A percentile compares a stretch with the other conserved stretches of the same genome.
Conservation (phyloP, 2,329 filamentous ascomycete genomes). For the Colletotrichum sidae region DNA sequence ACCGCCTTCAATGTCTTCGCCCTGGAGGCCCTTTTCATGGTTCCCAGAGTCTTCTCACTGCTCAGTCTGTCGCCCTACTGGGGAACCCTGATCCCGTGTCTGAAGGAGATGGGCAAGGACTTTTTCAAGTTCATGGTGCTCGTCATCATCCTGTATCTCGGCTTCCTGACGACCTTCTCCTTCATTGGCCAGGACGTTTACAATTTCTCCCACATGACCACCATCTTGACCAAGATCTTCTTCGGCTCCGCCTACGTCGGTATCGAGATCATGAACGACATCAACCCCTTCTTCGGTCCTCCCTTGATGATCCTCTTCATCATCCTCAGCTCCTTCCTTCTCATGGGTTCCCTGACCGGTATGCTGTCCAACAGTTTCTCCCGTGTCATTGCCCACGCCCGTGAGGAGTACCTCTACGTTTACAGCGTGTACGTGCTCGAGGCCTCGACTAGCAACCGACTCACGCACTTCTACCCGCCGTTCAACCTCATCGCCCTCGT, state of each 20-base stretch:
- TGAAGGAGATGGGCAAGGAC: slow-evolving; percentile 95
- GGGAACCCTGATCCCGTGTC: slow-evolving; percentile 87
- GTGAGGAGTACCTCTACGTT: slow-evolving; percentile 83
- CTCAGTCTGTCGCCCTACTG: slow-evolving; percentile 91
- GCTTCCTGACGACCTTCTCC: slow-evolving; percentile 89
- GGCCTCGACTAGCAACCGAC: slow-evolving; percentile 74
- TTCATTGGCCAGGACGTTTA: slow-evolving; percentile 79
- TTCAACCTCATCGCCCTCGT: slow-evolving; percentile 81
- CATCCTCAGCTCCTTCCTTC: slow-evolving; percentile 79
- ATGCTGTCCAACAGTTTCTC: slow-evolving; percentile 82
- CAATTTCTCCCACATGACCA: slow-evolving; percentile 75
- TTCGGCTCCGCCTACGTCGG: slow-evolving; percentile 82
- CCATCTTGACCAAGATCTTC: slow-evolving; percentile 83
- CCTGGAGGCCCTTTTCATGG: slow-evolving; percentile 88
- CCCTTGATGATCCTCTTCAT: slow-evolving; percentile 79
- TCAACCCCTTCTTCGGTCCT: slow-evolving; percentile 69
- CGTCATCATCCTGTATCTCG: slow-evolving; percentile 84
- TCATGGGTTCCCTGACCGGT: slow-evolving; percentile 83
- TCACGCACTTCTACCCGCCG: slow-evolving; percentile 78
- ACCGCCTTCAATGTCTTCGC: slow-evolving; percentile 90
- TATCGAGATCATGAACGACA: slow-evolving; percentile 74
- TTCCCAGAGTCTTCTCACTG: slow-evolving; percentile 88
- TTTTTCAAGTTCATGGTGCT: slow-evolving; percentile 88
- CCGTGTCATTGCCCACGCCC: slow-evolving; percentile 71
- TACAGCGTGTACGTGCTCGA: slow-evolving; percentile 75